Evolutionary conservation across 2,329 filamentous ascomycete genomes (phyloP).

Genomic region (Aureobasidium melanogenum): DNA sequence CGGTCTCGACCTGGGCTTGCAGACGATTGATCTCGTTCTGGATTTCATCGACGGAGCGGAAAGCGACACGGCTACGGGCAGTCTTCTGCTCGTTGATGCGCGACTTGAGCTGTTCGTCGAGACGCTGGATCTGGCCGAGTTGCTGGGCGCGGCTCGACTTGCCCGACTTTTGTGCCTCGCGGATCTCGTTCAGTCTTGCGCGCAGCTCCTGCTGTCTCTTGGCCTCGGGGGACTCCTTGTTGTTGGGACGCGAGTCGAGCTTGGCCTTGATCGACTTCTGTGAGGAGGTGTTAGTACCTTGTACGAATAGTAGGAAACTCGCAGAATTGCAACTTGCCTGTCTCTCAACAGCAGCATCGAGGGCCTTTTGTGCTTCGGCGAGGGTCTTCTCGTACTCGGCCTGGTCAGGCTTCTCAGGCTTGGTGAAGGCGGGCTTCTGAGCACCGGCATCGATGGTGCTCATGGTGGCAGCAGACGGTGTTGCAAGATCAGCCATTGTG

Average conservation of each 20-base stretch:
- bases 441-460: conserved; percentile 25
- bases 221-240: conserved; percentile 68
- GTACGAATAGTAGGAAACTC: neutral
- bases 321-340: conserved; percentile 41
- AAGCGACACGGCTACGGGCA: conserved; percentile 69
- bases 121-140: conserved; percentile 83
- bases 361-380: conserved; percentile 76
- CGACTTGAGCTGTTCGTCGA: conserved; percentile 81
- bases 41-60: conserved; percentile 81
- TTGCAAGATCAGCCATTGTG: conserved; percentile 28
- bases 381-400: conserved; percentile 71
- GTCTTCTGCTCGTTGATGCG: conserved; percentile 81
- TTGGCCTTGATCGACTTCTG: conserved; percentile 84
- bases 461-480: conserved; percentile 28
- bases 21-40: conserved; percentile 73
- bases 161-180: conserved; percentile 75
- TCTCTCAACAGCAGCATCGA: conserved; percentile 65
- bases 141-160: conserved; percentile 72
- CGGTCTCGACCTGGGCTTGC: conserved; percentile 77
- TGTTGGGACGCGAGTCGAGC: conserved; percentile 76
- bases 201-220: conserved; percentile 83
- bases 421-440: conserved; percentile 35
- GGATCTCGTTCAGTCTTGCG: conserved; percentile 72
- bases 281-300: neutral
- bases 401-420: conserved; percentile 82